Evolutionary conservation across 257 asterid species (phyloP).

Genomic region (Solanum sitiens): DNA sequence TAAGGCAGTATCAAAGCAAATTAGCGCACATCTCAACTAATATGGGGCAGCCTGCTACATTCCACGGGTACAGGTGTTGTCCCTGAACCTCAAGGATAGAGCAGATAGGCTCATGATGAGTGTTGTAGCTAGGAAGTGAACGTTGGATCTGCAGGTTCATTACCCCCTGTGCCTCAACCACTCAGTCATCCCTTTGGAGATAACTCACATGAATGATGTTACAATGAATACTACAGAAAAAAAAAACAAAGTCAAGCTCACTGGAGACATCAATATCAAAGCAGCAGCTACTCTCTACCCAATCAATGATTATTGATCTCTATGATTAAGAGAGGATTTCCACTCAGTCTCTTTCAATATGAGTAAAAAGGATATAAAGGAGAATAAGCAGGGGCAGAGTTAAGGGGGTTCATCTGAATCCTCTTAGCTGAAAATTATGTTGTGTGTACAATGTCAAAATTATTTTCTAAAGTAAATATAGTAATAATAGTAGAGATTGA

Average conservation of each 20-base stretch:
- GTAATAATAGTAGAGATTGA: not conserved
- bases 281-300: not conserved
- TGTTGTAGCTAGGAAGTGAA: not conserved
- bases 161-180: not conserved
- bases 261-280: not conserved
- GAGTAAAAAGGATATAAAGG: not conserved
- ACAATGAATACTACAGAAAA: not conserved
- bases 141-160: not conserved
- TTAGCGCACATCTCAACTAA: not conserved
- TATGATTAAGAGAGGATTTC: not conserved
- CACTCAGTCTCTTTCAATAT: not conserved
- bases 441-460: not conserved
- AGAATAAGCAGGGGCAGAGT: not conserved
- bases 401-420: not conserved
- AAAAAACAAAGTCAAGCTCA: not conserved
- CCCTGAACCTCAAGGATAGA: not conserved
- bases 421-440: not conserved
- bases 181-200: not conserved
- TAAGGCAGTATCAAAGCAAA: not conserved
- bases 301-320: not conserved
- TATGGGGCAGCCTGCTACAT: not conserved
- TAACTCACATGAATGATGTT: not conserved
- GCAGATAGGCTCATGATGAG: not conserved
- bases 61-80: not conserved
- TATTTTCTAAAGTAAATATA: not conserved